Evolutionary conservation across 306 rosid genomes (phyloP), one percentile per base, ranked within the genome.

Genomic region (Inga oerstediana): DNA sequence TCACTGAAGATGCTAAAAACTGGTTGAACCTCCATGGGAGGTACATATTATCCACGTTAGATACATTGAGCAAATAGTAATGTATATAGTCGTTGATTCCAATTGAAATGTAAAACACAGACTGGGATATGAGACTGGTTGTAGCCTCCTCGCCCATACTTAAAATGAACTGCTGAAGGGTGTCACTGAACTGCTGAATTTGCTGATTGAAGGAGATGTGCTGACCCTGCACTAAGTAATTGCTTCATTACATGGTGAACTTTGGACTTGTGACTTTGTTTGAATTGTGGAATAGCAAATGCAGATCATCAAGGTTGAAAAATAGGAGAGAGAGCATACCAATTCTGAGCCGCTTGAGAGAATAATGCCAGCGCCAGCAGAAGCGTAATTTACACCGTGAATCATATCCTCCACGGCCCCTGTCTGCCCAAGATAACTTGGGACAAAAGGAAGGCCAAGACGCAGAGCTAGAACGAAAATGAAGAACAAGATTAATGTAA

Each of bases 21-120:
- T 87, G 92, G 85, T 92, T 95, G 88, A 95, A 92, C 56, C 79
- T 89, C 97, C 96, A 93, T 2, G 97, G 96, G 1, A 88, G 86
- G 78, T 84, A 96, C 73, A 93, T 76, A 83, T 88, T 92, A 82
- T 90, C 87, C 74, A 96, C 93, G 45, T 90, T 86, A 22, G 97
- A 89, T 1, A 82, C 94, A 77, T 92, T 93, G 51, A 86, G 92
- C 82, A 93, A 81, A 81, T 93, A 93, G 90, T 92, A 93, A 80
- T 95, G 98, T 80, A 95, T 95, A 82, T 92, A 95, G 83, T 95
- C 98, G 37, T 95, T 95, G 86, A 95, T 93, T 78, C 98, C 95
- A 77, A 93, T 90, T 16, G 98, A 95, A 78, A 91, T 86, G 85
- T 95, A 95, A 24, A 95, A 72, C 77, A 92, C 79, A 1, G 98